Percentiles rank a stretch among this genome's conserved stretches.
These are phyloP conservation scores for Stagonosporopsis cucurbitacearum DNA, from an alignment of 2,329 filamentous ascomycete genomes.

Conservation along the genomic window DNA sequence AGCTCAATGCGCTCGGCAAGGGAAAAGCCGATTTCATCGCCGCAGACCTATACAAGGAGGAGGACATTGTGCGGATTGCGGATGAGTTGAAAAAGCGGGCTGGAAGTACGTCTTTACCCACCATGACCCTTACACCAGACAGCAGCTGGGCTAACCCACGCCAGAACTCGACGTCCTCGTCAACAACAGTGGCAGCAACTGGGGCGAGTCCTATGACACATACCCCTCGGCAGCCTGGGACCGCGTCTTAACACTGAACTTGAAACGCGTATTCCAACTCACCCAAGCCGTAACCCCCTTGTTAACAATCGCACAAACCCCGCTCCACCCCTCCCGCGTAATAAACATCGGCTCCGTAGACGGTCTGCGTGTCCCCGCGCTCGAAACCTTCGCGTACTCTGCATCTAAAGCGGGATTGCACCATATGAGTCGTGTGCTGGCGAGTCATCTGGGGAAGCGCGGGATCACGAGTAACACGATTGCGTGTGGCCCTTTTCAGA, in stretches of 20 bases:
- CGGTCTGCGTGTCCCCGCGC: constrained; percentile 64
- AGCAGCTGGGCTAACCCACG: too few species aligned
- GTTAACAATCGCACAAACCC: constrained; percentile 59
- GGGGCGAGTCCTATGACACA: constrained; percentile 65
- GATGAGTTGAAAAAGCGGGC: constrained; percentile 63
- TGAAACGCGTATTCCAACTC: constrained; percentile 70
- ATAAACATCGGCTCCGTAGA: constrained; percentile 72
- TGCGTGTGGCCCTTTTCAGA: constrained; percentile 74
- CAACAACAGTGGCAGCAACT: constrained; percentile 71
- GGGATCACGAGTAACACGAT: constrained; percentile 71
- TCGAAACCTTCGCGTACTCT: constrained; percentile 67
- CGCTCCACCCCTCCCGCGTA: constrained; percentile 60
- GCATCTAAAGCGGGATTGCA: constrained; percentile 69
- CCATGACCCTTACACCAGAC: too few species aligned
- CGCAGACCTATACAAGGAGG: constrained; percentile 68
- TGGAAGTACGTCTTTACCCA: constrained; percentile 39
- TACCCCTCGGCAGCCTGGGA: constrained; percentile 63
- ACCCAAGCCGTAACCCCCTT: constrained; percentile 69
- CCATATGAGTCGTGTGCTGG: constrained; percentile 69
- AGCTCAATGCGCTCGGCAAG: constrained; percentile 61
- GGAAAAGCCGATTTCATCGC: constrained; percentile 66
- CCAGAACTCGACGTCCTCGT: constrained; percentile 66
- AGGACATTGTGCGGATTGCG: constrained; percentile 64
- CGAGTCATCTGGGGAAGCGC: constrained; percentile 65
- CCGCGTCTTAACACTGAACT: constrained; percentile 64